A percentile compares a stretch with the other conserved stretches of the same genome.
Evolutionary conservation across 2,329 filamentous ascomycete genomes (phyloP).

Genomic region (Diplodia seriata): DNA sequence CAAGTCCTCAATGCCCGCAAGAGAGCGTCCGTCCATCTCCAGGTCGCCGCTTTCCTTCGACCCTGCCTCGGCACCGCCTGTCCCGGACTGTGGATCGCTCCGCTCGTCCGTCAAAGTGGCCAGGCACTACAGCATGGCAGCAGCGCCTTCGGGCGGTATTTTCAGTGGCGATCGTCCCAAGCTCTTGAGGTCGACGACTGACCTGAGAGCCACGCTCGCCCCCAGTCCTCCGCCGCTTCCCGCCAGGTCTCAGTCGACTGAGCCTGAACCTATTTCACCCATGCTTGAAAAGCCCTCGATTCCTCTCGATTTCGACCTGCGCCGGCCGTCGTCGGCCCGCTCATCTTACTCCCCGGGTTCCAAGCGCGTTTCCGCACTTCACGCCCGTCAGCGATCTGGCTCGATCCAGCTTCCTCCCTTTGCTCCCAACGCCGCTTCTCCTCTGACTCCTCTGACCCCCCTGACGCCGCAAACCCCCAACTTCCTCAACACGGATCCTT

Average conservation of each 20-base stretch:
- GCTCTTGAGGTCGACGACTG: conserved; percentile 28
- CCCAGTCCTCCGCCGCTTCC: conserved; percentile 25
- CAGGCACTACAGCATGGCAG: conserved; percentile 32
- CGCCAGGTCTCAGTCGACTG: conserved; percentile 20
- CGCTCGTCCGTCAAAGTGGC: conserved; percentile 15
- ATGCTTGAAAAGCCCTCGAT: conserved; percentile 14
- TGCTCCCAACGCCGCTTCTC: conserved; percentile 35
- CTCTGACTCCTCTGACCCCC: conserved; percentile 42
- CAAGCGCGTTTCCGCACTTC: conserved; percentile 24
- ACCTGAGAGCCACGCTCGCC: conserved; percentile 11
- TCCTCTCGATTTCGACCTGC: conserved; percentile 2
- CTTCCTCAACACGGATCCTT: conserved; percentile 50
- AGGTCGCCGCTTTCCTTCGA: conserved; percentile 30
- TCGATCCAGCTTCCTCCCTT: conserved; percentile 31
- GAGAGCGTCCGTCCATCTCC: conserved; percentile 14
- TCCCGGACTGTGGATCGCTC: conserved; percentile 20
- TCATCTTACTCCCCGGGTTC: conserved; percentile 30
- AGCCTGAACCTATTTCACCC: conserved; percentile 22
- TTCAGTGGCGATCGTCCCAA: conserved; percentile 17
- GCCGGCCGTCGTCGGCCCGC: conserved; percentile 28
- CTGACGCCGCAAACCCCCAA: conserved; percentile 42
- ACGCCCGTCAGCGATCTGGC: conserved; percentile 29
- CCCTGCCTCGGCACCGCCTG: conserved; percentile 13
- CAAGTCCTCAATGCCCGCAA: conserved; percentile 23
- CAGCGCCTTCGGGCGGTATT: conserved; percentile 3